These are phyloP conservation scores for Daldinia eschscholtzii DNA, from an alignment of 2,329 filamentous ascomycete species.

Conservation along the genomic window DNA sequence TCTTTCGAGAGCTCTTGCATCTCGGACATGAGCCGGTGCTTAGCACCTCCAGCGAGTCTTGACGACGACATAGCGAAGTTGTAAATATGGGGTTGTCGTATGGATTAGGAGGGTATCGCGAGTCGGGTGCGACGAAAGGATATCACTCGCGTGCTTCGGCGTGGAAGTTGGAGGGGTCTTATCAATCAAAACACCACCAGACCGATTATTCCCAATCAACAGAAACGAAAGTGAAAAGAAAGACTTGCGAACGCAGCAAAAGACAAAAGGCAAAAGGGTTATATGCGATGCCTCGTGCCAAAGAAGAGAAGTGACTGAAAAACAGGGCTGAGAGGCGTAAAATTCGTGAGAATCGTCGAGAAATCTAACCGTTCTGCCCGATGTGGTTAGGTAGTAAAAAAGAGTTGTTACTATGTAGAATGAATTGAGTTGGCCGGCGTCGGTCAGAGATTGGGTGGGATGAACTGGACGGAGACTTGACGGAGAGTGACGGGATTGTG, in stretches of 20 bases:
- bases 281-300: conserved; percentile 12
- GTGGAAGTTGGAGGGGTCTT: conserved; percentile 12
- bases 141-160: conserved; percentile 29
- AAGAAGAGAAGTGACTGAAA: conserved; percentile 1
- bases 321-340: neutral
- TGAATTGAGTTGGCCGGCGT: conserved; percentile 16
- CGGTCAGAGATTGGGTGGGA: conserved; percentile 19
- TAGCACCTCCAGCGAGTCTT: conserved; percentile 61
- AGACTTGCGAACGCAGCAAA: conserved; percentile 6
- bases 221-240: conserved; percentile 23
- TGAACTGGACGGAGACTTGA: conserved; percentile 13
- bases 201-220: conserved; percentile 23
- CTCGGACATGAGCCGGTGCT: conserved; percentile 91
- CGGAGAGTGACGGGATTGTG: conserved; percentile 13
- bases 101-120: conserved; percentile 5
- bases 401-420: conserved; percentile 1
- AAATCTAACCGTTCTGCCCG: conserved; percentile 27
- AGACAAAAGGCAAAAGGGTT: neutral
- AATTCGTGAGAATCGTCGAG: conserved; percentile 14
- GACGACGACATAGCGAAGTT: conserved; percentile 49
- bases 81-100: conserved; percentile 10
- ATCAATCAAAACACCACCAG: conserved; percentile 28
- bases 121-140: conserved; percentile 18
- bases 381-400: conserved; percentile 31
- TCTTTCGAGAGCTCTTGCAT: conserved; percentile 85